phyloP scores from a whole-genome alignment of 805 yeast species.

The Suhomyces vadensis region DNA sequence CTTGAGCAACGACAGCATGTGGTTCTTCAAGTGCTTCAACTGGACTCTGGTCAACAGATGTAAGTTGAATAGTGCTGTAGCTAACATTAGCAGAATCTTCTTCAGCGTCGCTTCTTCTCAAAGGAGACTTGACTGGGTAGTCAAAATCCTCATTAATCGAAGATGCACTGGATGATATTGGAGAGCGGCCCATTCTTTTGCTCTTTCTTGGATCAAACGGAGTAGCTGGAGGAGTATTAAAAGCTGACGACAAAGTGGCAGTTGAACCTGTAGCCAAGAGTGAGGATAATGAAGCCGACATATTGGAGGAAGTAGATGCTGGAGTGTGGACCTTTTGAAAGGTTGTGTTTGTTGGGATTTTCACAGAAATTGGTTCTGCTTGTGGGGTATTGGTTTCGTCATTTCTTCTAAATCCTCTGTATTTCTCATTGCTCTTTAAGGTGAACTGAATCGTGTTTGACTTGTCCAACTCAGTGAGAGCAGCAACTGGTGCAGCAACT shows the following conservation, averaged over 20 bases:
- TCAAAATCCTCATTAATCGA: slow-evolving; percentile 13
- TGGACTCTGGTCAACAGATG: slow-evolving; percentile 6
- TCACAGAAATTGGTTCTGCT: slow-evolving; percentile 24
- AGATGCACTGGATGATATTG: slow-evolving; percentile 13
- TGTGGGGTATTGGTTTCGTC: slow-evolving; percentile 17
- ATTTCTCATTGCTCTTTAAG: slow-evolving; percentile 34
- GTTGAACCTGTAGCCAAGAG: slow-evolving; percentile 7
- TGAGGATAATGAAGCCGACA: slow-evolving; percentile 15
- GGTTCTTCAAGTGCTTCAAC: slow-evolving; percentile 8
- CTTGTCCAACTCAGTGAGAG: slow-evolving; percentile 4
- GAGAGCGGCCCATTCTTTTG: slow-evolving; percentile 17
- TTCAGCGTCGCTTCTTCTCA: slow-evolving; percentile 10
- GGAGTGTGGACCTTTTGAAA: slow-evolving; percentile 12
- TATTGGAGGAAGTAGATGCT: slow-evolving; percentile 9
- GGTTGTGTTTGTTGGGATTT: slow-evolving; percentile 18
- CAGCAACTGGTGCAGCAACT: slow-evolving; percentile 10
- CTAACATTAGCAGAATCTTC: slow-evolving; percentile 20
- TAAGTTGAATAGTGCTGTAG: slow-evolving; percentile 20
- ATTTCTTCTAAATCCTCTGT: slow-evolving; percentile 45
- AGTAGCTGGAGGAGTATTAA: slow-evolving; percentile 14
- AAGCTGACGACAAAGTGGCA: slow-evolving; percentile 9
- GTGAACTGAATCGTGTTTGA: slow-evolving; percentile 24
- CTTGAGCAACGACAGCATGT: slow-evolving; percentile 9
- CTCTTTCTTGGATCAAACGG: slow-evolving; percentile 25
- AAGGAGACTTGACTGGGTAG: slow-evolving; percentile 15